These are phyloP conservation scores for Pseudogymnoascus sp. DNA, from an alignment of 2,329 filamentous ascomycete genomes.

Conservation along the genomic window DNA sequence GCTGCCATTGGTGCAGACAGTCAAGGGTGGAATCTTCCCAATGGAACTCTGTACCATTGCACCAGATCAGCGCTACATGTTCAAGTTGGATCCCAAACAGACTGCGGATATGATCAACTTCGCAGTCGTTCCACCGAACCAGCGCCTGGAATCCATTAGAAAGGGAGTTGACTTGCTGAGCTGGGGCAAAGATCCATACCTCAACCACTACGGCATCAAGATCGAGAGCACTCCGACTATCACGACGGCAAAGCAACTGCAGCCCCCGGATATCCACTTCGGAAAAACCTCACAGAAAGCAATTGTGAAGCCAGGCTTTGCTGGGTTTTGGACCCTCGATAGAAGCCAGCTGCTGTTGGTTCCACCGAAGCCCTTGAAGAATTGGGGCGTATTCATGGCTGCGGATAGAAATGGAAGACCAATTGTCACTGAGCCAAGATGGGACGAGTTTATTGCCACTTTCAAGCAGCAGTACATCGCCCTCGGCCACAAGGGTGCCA, in stretches of 20 bases:
- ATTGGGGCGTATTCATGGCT: slow-evolving; percentile 2
- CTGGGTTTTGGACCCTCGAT: slow-evolving; percentile 1
- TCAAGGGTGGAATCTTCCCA: slow-evolving; percentile 49
- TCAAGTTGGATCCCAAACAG: slow-evolving; percentile 50
- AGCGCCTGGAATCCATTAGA: slow-evolving; percentile 64
- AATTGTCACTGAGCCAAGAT: background rate
- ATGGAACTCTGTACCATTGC: slow-evolving; percentile 53
- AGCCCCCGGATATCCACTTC: background rate
- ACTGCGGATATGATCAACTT: slow-evolving; percentile 89
- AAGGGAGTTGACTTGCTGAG: slow-evolving; percentile 59
- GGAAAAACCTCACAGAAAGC: background rate
- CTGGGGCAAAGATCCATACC: slow-evolving; percentile 62
- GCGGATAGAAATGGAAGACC: slow-evolving; percentile 1
- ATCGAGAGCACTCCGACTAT: slow-evolving; percentile 44
- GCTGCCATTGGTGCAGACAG: slow-evolving; percentile 54
- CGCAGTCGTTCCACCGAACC: slow-evolving; percentile 68
- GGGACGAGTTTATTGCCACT: slow-evolving; percentile 44
- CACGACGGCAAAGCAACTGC: background rate
- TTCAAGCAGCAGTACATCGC: slow-evolving; percentile 55
- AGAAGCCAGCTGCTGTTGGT: background rate
- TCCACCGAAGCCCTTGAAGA: background rate
- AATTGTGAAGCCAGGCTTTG: slow-evolving; percentile 3
- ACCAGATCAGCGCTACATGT: slow-evolving; percentile 54
- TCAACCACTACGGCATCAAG: slow-evolving; percentile 66
- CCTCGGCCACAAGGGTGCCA: slow-evolving; percentile 52